Conservation (phyloP, 306 rosid genomes). For the Adenanthera pavonina region DNA sequence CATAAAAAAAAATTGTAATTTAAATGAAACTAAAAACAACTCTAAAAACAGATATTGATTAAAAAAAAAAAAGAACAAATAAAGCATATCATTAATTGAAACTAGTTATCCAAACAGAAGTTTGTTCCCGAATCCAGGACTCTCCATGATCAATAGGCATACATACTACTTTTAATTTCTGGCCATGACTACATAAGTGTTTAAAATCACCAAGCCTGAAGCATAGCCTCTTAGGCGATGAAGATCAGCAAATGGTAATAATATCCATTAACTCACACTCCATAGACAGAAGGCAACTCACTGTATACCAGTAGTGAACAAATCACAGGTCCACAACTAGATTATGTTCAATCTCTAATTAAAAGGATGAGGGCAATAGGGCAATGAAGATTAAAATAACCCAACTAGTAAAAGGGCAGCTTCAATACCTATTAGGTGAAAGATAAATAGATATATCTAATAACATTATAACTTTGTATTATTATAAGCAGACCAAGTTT, state of each 20-base stretch:
- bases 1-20: conserved; percentile 11
- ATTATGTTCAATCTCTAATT: not conserved
- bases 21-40: not conserved
- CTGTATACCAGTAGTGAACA: not conserved
- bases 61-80: not conserved
- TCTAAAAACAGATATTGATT: not conserved
- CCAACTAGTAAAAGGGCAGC: conserved; percentile 3
- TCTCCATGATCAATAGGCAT: not conserved
- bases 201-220: conserved; percentile 31
- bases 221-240: conserved; percentile 19
- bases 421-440: conserved; percentile 18
- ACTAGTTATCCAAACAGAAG: not conserved
- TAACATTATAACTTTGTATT: conserved; percentile 14
- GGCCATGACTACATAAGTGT: conserved; percentile 9
- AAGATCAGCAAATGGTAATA: conserved; percentile 26
- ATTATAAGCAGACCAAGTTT: conserved; percentile 9
- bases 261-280: conserved; percentile 18
- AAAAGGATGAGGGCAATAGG: conserved; percentile 3
- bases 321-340: not conserved
- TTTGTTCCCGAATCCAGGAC: conserved; percentile 23
- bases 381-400: conserved; percentile 1
- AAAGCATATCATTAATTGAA: not conserved
- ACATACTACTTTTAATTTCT: not conserved
- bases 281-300: conserved; percentile 13
- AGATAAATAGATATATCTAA: conserved; percentile 26